A percentile compares a stretch with the other conserved stretches of the same genome.
Evolutionary conservation across 2,329 filamentous ascomycete species (phyloP).

Genomic region (Fusarium cicatricum): DNA sequence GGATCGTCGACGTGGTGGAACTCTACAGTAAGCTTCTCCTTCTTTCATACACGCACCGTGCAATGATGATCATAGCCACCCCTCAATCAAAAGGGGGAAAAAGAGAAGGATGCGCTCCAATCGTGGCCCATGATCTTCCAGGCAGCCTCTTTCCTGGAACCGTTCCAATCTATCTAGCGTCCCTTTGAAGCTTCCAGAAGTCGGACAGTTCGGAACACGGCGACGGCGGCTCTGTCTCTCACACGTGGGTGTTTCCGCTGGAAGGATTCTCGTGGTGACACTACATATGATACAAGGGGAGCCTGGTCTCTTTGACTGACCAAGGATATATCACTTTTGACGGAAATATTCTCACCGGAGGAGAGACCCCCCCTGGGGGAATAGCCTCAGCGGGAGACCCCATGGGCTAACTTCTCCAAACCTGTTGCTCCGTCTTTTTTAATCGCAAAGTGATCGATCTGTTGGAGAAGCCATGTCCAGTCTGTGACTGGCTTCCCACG

Average conservation of each 20-base stretch:
- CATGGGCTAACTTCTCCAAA: constrained; percentile 1
- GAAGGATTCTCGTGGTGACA: constrained; percentile 1
- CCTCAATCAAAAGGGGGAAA: too few species aligned
- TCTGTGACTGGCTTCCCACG: too few species aligned
- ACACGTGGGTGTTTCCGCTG: constrained; percentile 1
- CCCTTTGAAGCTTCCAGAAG: constrained; percentile 15
- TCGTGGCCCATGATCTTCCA: constrained; percentile 8
- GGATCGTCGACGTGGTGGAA: not conserved
- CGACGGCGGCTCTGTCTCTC: constrained; percentile 1
- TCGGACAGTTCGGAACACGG: constrained; percentile 1
- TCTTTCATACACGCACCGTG: not conserved
- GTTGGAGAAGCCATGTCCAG: too few species aligned
- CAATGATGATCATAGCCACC: constrained; percentile 28
- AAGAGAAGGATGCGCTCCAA: constrained; percentile 36
- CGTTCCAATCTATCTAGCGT: not conserved
- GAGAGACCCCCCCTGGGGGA: not conserved
- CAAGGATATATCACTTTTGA: constrained; percentile 33
- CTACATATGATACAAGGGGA: constrained; percentile 15
- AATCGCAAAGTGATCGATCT: too few species aligned
- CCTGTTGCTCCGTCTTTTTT: not conserved
- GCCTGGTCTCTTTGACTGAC: constrained; percentile 5
- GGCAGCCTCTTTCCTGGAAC: not conserved
- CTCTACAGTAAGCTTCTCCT: too few species aligned
- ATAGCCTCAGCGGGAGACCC: not conserved
- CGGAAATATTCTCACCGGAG: constrained; percentile 13